Conservation (phyloP, 2,329 filamentous ascomycete genomes). For the Ophiostoma fasciatum region DNA sequence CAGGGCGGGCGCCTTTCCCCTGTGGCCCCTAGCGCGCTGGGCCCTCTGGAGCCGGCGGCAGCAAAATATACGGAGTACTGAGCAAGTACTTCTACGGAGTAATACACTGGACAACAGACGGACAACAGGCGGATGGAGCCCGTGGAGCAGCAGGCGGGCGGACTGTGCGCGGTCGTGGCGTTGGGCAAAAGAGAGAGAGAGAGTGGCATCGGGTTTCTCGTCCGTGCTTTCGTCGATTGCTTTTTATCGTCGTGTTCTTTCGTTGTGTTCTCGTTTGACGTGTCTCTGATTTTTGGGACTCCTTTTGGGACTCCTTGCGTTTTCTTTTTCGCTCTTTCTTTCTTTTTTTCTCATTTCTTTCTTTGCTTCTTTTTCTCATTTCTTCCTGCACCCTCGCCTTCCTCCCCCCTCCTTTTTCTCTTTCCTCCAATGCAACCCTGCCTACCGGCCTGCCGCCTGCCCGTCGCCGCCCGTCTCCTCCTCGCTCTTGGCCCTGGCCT, state of each 20-base stretch:
- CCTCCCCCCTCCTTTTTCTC: neutral
- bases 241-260: too few species aligned
- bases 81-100: constrained; percentile 5
- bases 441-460: too few species aligned
- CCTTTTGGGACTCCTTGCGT: neutral
- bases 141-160: too few species aligned
- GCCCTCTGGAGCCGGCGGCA: too few species aligned
- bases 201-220: too few species aligned
- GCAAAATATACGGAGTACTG: too few species aligned
- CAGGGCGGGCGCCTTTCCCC: constrained; percentile 11
- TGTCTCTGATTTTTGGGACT: neutral
- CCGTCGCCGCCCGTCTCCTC: neutral
- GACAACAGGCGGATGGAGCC: too few species aligned
- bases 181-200: too few species aligned
- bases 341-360: neutral
- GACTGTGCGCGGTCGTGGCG: too few species aligned
- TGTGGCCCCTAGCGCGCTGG: constrained; percentile 1
- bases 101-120: too few species aligned
- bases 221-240: too few species aligned
- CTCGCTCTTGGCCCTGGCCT: neutral
- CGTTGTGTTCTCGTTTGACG: neutral
- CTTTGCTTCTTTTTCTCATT: neutral
- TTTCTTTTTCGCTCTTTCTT: neutral
- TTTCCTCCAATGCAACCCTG: too few species aligned
- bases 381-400: neutral